Percentiles rank a stretch among this genome's conserved stretches.
Conservation (phyloP, 305 asterid genomes). For the Striga hermonthica region DNA sequence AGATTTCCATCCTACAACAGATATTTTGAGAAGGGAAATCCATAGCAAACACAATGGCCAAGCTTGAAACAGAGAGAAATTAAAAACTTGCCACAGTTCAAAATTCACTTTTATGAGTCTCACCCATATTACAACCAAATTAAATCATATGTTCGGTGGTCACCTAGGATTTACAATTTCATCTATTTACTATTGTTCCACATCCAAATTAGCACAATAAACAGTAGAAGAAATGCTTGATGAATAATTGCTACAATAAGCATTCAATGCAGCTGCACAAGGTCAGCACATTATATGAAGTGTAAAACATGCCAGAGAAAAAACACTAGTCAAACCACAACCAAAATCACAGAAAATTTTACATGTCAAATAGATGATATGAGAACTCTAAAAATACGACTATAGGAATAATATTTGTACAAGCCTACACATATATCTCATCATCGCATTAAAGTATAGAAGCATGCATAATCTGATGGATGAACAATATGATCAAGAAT, state of each 20-base stretch:
- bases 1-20: conserved; percentile 4
- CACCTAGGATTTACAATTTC: conserved; percentile 12
- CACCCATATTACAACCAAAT: conserved; percentile 7
- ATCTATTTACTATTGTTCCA: conserved; percentile 3
- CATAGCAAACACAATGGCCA: not conserved
- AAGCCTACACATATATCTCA: not conserved
- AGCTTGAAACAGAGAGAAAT: conserved; percentile 17
- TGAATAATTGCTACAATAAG: conserved; percentile 6
- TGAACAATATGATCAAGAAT: not conserved
- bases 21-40: not conserved
- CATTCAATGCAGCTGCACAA: conserved; percentile 15
- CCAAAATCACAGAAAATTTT: conserved; percentile 2
- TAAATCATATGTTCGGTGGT: not conserved
- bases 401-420: conserved; percentile 7
- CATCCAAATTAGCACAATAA: conserved; percentile 10
- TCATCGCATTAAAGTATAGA: not conserved
- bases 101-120: conserved; percentile 9
- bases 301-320: not conserved
- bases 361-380: not conserved
- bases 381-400: not conserved
- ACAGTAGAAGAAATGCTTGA: conserved; percentile 5
- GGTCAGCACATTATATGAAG: not conserved
- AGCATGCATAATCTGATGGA: conserved; percentile 11
- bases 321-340: not conserved
- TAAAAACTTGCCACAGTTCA: conserved; percentile 17